These are phyloP conservation scores for Aspergillus biplanus DNA, from an alignment of 495 filamentous ascomycete species.

Conservation along the genomic window DNA sequence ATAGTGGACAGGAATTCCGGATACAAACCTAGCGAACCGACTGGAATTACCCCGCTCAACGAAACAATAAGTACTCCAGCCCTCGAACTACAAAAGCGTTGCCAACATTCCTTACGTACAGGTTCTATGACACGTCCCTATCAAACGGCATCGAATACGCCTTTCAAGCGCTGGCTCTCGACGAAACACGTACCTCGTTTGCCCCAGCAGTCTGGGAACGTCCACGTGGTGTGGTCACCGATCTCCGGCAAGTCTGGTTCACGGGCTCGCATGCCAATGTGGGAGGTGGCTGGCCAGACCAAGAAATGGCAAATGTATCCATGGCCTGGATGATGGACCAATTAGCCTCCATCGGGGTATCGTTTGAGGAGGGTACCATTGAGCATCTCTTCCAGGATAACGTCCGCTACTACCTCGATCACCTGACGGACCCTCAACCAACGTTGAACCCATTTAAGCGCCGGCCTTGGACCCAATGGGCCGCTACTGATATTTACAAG, in stretches of 20 bases:
- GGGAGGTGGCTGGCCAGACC: not conserved
- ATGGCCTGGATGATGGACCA: constrained; percentile 8
- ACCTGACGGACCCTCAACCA: not conserved
- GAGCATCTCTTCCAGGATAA: not conserved
- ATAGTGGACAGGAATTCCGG: constrained; percentile 2
- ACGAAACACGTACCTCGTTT: not conserved
- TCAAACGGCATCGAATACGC: constrained; percentile 5
- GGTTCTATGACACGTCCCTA: constrained; percentile 1
- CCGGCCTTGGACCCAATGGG: not conserved
- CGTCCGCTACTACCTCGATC: constrained; percentile 1
- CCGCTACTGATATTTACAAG: not conserved
- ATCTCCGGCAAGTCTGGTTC: not conserved
- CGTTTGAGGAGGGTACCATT: not conserved
- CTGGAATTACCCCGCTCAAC: not conserved
- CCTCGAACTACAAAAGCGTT: not conserved
- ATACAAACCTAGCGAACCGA: not conserved
- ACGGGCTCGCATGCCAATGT: not conserved
- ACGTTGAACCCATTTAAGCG: not conserved
- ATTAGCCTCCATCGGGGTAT: constrained; percentile 1
- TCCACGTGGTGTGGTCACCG: not conserved
- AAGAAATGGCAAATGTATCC: constrained; percentile 4
- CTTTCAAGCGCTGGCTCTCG: not conserved
- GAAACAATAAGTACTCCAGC: not conserved
- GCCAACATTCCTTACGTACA: constrained; percentile 2
- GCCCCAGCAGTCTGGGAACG: constrained; percentile 3